phyloP scores from a whole-genome alignment of 83 land plant species.

The Isoetes engelmannii region DNA sequence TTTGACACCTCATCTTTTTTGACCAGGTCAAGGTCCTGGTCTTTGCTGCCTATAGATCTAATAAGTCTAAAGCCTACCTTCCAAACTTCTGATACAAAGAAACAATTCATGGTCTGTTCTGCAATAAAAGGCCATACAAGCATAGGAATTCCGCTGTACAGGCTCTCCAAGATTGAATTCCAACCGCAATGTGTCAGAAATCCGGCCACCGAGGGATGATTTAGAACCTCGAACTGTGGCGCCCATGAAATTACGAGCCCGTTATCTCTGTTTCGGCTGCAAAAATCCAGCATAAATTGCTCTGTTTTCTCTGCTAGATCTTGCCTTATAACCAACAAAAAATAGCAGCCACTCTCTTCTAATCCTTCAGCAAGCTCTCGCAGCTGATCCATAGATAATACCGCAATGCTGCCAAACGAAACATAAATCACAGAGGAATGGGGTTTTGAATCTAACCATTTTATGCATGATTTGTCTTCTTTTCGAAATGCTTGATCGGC shows the following conservation, averaged over 20 bases:
- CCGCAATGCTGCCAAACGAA: slow-evolving; percentile 24
- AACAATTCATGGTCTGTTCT: not conserved
- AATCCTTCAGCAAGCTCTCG: slow-evolving; percentile 32
- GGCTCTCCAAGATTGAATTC: not conserved
- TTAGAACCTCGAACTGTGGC: too few relatives aligned
- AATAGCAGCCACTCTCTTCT: slow-evolving; percentile 9
- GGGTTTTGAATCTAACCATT: slow-evolving; percentile 22
- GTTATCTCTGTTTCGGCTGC: not conserved
- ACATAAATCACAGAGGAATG: slow-evolving; percentile 26
- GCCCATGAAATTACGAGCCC: not conserved
- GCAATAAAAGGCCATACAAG: not conserved
- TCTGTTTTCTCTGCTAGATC: too few relatives aligned
- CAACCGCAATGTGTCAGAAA: too few relatives aligned
- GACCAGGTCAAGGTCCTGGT: too few relatives aligned
- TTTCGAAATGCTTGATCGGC: too few relatives aligned
- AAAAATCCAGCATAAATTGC: not conserved
- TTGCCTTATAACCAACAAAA: slow-evolving; percentile 26
- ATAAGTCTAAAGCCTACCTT: too few relatives aligned
- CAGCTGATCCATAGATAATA: slow-evolving; percentile 18
- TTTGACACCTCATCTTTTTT: too few relatives aligned
- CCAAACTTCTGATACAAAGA: too few relatives aligned
- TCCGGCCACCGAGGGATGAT: too few relatives aligned
- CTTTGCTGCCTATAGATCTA: too few relatives aligned
- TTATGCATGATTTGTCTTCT: too few relatives aligned
- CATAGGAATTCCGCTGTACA: not conserved